Conservation (phyloP, 345 rosid species). For the Corchorus capsularis region DNA sequence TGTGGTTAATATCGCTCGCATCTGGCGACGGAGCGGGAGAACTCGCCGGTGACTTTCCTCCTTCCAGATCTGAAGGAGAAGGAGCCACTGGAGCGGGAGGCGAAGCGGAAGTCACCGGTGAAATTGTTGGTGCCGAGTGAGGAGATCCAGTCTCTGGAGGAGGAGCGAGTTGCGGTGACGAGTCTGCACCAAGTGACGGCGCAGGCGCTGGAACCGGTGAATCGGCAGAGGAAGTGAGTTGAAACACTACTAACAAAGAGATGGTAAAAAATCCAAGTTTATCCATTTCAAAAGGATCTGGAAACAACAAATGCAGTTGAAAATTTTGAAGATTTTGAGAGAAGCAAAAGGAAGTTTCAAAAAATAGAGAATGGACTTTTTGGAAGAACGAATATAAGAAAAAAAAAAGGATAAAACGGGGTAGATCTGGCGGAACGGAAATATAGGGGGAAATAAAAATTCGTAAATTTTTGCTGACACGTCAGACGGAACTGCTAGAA, state of each 20-base stretch:
- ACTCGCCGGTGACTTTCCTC: constrained; percentile 15
- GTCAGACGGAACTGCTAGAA: background rate
- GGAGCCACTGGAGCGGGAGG: constrained; percentile 19
- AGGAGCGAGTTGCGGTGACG: constrained; percentile 20
- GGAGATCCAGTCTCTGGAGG: constrained; percentile 29
- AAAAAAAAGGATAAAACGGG: background rate
- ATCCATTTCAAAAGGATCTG: constrained; percentile 25
- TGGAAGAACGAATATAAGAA: background rate
- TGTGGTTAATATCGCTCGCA: constrained; percentile 37
- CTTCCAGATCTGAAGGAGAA: constrained; percentile 20
- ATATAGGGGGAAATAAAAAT: background rate
- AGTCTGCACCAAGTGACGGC: constrained; percentile 26
- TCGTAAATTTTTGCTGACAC: background rate
- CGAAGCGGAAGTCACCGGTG: constrained; percentile 30
- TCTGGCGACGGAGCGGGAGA: constrained; percentile 40
- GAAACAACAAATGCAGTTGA: background rate
- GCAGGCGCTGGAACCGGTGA: constrained; percentile 17
- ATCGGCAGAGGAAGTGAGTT: constrained; percentile 20
- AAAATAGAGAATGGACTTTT: background rate
- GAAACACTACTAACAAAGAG: constrained; percentile 17
- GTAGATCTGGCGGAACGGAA: constrained; percentile 10
- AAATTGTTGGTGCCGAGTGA: constrained; percentile 36
- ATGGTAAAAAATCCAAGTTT: background rate
- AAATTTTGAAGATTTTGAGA: background rate
- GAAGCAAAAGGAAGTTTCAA: background rate